Conservation (phyloP, 2,329 filamentous ascomycete species). For the Catunica adiposa region DNA sequence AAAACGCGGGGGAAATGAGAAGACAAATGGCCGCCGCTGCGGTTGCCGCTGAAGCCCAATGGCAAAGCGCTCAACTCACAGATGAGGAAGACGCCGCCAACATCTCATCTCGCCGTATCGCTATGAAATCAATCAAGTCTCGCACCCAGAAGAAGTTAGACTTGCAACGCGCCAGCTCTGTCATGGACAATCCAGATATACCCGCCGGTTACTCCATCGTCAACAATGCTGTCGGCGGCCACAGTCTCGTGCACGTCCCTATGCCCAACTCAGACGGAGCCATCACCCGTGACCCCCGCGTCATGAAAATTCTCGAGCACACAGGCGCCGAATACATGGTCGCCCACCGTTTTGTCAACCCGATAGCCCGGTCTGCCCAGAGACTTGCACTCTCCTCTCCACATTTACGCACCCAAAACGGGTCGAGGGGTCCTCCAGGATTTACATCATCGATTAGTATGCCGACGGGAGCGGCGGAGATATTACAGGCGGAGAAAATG, state of each 20-base stretch:
- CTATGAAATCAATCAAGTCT: conserved; percentile 34
- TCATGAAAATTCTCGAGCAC: conserved; percentile 48
- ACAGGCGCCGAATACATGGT: conserved; percentile 61
- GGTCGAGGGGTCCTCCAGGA: neutral
- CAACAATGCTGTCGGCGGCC: conserved; percentile 26
- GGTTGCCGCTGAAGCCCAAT: neutral
- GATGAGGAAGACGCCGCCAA: conserved; percentile 23
- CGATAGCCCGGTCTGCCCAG: conserved; percentile 45
- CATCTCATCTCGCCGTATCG: conserved; percentile 19
- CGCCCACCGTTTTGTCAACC: conserved; percentile 55
- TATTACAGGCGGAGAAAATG: neutral
- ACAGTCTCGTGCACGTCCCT: conserved; percentile 32
- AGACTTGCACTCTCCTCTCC: conserved; percentile 20
- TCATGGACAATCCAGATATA: conserved; percentile 40
- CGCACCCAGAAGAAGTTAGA: conserved; percentile 62
- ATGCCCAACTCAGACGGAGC: conserved; percentile 37
- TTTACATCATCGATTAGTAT: neutral
- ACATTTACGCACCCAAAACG: neutral
- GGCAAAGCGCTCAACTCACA: conserved; percentile 5
- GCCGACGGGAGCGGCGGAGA: neutral
- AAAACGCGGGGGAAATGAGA: conserved; percentile 20
- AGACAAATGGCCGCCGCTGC: conserved; percentile 19
- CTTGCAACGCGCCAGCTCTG: conserved; percentile 55
- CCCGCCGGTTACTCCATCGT: conserved; percentile 16
- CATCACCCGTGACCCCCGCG: conserved; percentile 40